Evolutionary conservation across 2,329 filamentous ascomycete genomes (phyloP).

Genomic region (Akanthomyces muscarius): DNA sequence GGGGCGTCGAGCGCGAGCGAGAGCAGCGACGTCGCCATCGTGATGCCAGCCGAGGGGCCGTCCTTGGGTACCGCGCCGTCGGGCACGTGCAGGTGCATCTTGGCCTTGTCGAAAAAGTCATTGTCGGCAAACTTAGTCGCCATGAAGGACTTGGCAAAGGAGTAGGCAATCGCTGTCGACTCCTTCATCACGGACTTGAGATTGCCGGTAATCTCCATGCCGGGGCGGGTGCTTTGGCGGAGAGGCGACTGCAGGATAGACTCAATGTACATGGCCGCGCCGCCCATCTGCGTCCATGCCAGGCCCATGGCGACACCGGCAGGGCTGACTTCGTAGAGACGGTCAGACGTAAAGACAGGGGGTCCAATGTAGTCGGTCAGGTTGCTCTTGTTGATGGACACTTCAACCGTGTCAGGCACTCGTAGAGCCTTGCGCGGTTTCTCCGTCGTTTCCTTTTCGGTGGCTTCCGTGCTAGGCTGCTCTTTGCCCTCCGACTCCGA

Average conservation of each 20-base stretch:
- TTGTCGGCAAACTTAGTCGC: constrained; percentile 83
- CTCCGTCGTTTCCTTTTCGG: constrained; percentile 49
- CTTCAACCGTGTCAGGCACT: constrained; percentile 82
- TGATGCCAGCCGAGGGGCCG: constrained; percentile 88
- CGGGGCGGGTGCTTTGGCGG: constrained; percentile 66
- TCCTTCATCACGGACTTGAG: constrained; percentile 98
- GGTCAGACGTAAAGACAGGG: constrained; percentile 90
- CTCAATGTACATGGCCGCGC: constrained; percentile 94
- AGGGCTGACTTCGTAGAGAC: constrained; percentile 89
- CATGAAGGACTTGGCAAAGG: constrained; percentile 87
- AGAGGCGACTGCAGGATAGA: constrained; percentile 87
- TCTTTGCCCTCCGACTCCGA: constrained; percentile 35
- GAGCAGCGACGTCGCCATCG: constrained; percentile 92
- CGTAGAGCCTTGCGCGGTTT: constrained; percentile 70
- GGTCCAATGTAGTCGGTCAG: constrained; percentile 96
- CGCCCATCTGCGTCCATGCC: constrained; percentile 96
- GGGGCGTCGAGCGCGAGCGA: constrained; percentile 76
- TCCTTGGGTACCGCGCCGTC: constrained; percentile 97
- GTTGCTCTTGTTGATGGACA: constrained; percentile 82
- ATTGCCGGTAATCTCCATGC: constrained; percentile 89
- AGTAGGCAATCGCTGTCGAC: constrained; percentile 91
- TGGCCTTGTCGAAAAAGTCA: constrained; percentile 92
- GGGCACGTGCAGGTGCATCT: constrained; percentile 91
- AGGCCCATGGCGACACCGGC: constrained; percentile 96
- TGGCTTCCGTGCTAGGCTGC: constrained; percentile 29